A percentile compares a stretch with the other conserved stretches of the same genome.
These are phyloP conservation scores for Paramecium bursaria DNA, from an alignment of 73 alveolate genomes.

Conservation along the genomic window DNA sequence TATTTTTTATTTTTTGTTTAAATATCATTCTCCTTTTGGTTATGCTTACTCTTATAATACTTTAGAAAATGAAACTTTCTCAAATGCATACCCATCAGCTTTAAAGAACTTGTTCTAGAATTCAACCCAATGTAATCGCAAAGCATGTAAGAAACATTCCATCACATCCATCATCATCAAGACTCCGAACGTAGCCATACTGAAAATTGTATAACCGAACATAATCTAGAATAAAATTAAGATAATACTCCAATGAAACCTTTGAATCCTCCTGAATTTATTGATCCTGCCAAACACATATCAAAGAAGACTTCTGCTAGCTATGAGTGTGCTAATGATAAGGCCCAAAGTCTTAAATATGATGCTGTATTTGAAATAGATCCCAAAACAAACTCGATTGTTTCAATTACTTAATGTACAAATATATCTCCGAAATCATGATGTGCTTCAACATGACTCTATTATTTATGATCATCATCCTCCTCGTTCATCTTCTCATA, in stretches of 20 bases:
- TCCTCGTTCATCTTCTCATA: constrained; percentile 1
- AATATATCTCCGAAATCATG: constrained; percentile 88
- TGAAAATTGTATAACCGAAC: constrained; percentile 87
- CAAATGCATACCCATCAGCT: constrained; percentile 94
- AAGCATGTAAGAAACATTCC: constrained; percentile 97
- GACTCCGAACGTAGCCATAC: constrained; percentile 84
- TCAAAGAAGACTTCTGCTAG: constrained; percentile 95
- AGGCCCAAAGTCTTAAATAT: constrained; percentile 98
- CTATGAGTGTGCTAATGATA: constrained; percentile 97
- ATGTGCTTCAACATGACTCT: constrained; percentile 72
- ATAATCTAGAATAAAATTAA: constrained; percentile 49
- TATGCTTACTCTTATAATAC: constrained; percentile 67
- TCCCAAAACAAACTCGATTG: constrained; percentile 98
- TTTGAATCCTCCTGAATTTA: constrained; percentile 64
- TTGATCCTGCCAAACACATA: constrained; percentile 81
- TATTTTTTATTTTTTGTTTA: not conserved
- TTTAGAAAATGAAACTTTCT: constrained; percentile 85
- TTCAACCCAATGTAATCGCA: constrained; percentile 99
- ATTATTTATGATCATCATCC: constrained; percentile 27
- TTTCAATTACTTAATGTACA: constrained; percentile 95
- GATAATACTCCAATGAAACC: constrained; percentile 15
- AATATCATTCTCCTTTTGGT: constrained; percentile 26
- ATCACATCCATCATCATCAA: constrained; percentile 98
- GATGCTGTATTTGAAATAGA: constrained; percentile 98
- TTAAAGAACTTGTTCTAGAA: constrained; percentile 96